Evolutionary conservation across 176 grass and related monocot species (phyloP).

Genomic region (Raddia distichophylla): DNA sequence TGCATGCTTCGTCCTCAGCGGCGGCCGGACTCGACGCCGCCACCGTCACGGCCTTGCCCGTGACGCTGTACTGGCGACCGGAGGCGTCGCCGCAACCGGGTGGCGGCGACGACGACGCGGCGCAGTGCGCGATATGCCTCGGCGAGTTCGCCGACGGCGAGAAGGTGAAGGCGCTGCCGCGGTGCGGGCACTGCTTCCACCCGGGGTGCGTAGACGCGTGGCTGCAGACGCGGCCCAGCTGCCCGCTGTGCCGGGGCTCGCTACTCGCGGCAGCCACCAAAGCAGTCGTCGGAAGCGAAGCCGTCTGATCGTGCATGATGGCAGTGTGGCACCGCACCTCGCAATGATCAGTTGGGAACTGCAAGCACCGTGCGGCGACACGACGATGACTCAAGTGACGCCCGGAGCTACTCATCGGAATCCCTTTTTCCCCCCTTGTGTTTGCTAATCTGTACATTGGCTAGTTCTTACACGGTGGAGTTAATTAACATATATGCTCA

Average conservation of each 20-base stretch:
- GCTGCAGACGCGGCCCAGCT: conserved; percentile 39
- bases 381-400: background rate
- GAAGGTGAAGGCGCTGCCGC: conserved; percentile 46
- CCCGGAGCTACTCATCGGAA: background rate
- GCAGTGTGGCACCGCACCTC: too few relatives aligned
- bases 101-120: background rate
- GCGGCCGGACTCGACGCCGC: conserved; percentile 30
- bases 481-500: background rate
- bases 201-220: conserved; percentile 54
- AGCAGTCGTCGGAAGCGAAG: conserved; percentile 15
- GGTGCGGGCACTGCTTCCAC: conserved; percentile 54
- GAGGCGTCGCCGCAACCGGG: background rate
- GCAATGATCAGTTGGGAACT: background rate
- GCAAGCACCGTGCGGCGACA: background rate
- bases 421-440: background rate
- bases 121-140: conserved; percentile 59
- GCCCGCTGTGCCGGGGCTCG: conserved; percentile 47
- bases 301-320: conserved; percentile 27
- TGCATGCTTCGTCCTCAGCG: background rate
- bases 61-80: conserved; percentile 21
- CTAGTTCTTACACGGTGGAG: background rate
- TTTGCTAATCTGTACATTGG: background rate
- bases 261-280: conserved; percentile 1
- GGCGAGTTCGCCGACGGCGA: conserved; percentile 45
- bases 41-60: conserved; percentile 23